phyloP scores from a whole-genome alignment of 768 basidiomycete genomes.

The Ramaria sp. region DNA sequence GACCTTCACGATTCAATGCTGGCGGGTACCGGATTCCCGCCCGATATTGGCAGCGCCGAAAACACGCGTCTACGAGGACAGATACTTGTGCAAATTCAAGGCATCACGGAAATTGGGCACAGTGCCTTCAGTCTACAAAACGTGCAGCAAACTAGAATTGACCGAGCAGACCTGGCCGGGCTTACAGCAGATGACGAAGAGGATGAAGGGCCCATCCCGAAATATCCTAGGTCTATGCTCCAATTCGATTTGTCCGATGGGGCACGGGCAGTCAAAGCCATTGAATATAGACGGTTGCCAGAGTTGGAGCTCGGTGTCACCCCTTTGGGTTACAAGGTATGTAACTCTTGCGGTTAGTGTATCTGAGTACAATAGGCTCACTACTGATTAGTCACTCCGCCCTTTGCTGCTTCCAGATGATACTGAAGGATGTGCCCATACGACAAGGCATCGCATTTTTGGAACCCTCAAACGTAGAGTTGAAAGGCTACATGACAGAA shows the following conservation, averaged over 20 bases:
- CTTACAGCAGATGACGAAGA: conserved; percentile 36
- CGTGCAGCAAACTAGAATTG: conserved; percentile 50
- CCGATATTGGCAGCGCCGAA: conserved; percentile 25
- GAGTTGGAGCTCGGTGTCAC: conserved; percentile 65
- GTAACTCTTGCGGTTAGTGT: neutral
- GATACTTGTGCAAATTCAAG: conserved; percentile 64
- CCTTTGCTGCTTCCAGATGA: conserved; percentile 35
- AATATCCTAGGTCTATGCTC: conserved; percentile 75
- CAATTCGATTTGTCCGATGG: conserved; percentile 73
- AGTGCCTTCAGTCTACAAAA: conserved; percentile 78
- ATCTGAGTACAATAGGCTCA: neutral
- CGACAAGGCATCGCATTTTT: conserved; percentile 68
- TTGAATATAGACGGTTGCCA: conserved; percentile 65
- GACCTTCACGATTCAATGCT: conserved; percentile 64
- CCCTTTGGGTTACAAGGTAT: conserved; percentile 74
- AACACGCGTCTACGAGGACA: conserved; percentile 27
- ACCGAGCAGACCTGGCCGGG: conserved; percentile 51
- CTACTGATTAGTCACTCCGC: conserved; percentile 1
- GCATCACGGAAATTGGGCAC: conserved; percentile 74
- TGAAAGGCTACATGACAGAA: conserved; percentile 52
- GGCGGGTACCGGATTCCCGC: conserved; percentile 56
- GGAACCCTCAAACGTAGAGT: conserved; percentile 51
- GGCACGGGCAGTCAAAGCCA: conserved; percentile 50
- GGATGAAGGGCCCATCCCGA: conserved; percentile 68
- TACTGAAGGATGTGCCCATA: conserved; percentile 58